These are phyloP conservation scores for Ascochyta clinopodiicola DNA, from an alignment of 2,329 filamentous ascomycete species.

Conservation along the genomic window DNA sequence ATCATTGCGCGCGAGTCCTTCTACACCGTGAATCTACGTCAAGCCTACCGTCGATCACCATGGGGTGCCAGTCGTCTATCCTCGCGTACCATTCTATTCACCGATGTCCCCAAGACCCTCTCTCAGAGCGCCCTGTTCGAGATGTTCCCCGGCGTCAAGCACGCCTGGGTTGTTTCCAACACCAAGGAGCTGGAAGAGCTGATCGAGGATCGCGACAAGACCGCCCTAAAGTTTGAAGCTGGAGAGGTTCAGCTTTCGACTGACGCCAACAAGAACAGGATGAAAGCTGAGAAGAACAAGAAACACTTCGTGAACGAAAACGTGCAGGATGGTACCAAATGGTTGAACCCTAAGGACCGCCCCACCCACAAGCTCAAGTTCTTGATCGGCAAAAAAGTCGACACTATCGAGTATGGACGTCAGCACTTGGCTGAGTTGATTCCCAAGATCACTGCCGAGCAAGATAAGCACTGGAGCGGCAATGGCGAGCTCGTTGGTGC, in stretches of 20 bases:
- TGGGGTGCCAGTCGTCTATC: conserved; percentile 54
- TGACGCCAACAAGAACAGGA: conserved; percentile 68
- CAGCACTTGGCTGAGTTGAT: conserved; percentile 74
- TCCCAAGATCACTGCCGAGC: conserved; percentile 71
- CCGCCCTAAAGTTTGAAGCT: conserved; percentile 52
- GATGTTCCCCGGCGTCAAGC: conserved; percentile 50
- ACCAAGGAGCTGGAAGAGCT: conserved; percentile 53
- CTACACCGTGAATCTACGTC: conserved; percentile 56
- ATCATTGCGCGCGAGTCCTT: conserved; percentile 56
- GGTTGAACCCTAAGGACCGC: conserved; percentile 50
- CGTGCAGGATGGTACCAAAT: conserved; percentile 52
- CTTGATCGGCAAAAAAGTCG: conserved; percentile 52
- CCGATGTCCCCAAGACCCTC: conserved; percentile 53
- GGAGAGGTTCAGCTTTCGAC: conserved; percentile 54
- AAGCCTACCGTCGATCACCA: conserved; percentile 56
- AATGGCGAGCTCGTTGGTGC: conserved; percentile 72
- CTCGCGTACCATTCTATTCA: conserved; percentile 56
- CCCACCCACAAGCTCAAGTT: conserved; percentile 51
- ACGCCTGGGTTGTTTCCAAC: conserved; percentile 57
- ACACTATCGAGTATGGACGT: conserved; percentile 88
- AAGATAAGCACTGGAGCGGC: conserved; percentile 70
- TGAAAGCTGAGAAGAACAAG: conserved; percentile 65
- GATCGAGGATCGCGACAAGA: conserved; percentile 53
- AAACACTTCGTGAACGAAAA: conserved; percentile 53
- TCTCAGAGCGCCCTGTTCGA: conserved; percentile 49